Evolutionary conservation across 805 yeast genomes (phyloP).

Genomic region (Candida ulmi): DNA sequence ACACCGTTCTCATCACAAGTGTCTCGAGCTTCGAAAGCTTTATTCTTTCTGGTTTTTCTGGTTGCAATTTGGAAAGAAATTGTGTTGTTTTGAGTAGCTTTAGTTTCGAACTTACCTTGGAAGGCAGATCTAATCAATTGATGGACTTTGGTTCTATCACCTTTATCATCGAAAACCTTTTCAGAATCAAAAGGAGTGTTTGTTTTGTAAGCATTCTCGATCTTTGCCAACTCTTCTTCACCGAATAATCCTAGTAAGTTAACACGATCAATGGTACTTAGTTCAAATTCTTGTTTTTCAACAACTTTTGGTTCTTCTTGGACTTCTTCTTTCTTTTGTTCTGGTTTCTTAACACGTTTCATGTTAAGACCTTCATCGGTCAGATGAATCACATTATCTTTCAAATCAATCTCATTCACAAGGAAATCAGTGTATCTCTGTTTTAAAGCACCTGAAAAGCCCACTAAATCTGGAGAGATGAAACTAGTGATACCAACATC

Average conservation of each 20-base stretch:
- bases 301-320: constrained; percentile 10
- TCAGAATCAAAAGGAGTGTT: constrained; percentile 56
- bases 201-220: constrained; percentile 48
- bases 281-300: constrained; percentile 27
- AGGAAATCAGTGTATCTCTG: constrained; percentile 90
- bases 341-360: constrained; percentile 4
- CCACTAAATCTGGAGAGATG: constrained; percentile 46
- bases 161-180: constrained; percentile 58
- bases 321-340: neutral
- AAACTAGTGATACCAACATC: constrained; percentile 88
- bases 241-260: constrained; percentile 53
- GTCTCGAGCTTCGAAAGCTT: constrained; percentile 30
- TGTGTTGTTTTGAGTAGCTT: constrained; percentile 63
- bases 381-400: constrained; percentile 70
- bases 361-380: constrained; percentile 58
- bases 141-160: constrained; percentile 73
- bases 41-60: constrained; percentile 32
- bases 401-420: constrained; percentile 76
- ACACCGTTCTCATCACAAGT: constrained; percentile 41
- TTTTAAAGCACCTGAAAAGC: constrained; percentile 77
- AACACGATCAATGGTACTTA: constrained; percentile 40
- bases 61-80: constrained; percentile 58
- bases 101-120: constrained; percentile 68
- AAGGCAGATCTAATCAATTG: constrained; percentile 70
- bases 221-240: constrained; percentile 48